These are phyloP conservation scores for Chlamydomonas sp. DNA, from an alignment of 139 green algal genomes.

Conservation along the genomic window DNA sequence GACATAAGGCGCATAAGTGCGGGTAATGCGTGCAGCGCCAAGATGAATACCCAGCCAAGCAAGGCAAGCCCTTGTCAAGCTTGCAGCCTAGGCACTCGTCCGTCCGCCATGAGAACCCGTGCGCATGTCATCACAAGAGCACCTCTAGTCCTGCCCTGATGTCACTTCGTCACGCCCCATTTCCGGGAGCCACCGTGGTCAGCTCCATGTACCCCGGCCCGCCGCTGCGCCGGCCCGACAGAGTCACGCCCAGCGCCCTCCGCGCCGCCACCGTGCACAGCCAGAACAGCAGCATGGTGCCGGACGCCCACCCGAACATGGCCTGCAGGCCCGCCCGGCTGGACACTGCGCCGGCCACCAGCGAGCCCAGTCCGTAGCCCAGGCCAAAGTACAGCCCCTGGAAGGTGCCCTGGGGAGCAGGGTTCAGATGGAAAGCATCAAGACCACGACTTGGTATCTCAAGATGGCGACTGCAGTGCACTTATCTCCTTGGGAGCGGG, in stretches of 20 bases:
- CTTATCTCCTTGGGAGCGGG: no score
- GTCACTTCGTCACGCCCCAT: no score
- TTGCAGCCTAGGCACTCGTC: no score
- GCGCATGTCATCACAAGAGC: no score
- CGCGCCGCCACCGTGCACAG: neutral
- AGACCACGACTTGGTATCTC: neutral
- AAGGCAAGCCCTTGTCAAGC: no score
- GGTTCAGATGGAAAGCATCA: neutral
- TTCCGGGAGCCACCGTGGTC: neutral
- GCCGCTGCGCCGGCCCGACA: neutral
- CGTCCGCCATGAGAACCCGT: no score
- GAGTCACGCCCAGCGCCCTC: neutral
- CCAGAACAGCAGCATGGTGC: slow-evolving; percentile 35
- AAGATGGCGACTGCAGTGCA: no score
- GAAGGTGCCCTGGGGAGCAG: slow-evolving; percentile 19
- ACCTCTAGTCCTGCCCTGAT: no score
- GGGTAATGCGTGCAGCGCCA: no score
- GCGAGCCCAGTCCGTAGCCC: slow-evolving; percentile 47
- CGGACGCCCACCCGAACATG: slow-evolving; percentile 43
- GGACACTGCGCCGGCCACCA: slow-evolving; percentile 49
- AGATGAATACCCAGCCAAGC: no score
- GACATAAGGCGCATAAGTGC: no score
- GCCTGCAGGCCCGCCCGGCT: slow-evolving; percentile 38
- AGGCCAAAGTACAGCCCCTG: slow-evolving; percentile 53
- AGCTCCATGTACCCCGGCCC: neutral